phyloP scores from a whole-genome alignment of 805 yeast genomes.

The Candida tallmaniae region DNA sequence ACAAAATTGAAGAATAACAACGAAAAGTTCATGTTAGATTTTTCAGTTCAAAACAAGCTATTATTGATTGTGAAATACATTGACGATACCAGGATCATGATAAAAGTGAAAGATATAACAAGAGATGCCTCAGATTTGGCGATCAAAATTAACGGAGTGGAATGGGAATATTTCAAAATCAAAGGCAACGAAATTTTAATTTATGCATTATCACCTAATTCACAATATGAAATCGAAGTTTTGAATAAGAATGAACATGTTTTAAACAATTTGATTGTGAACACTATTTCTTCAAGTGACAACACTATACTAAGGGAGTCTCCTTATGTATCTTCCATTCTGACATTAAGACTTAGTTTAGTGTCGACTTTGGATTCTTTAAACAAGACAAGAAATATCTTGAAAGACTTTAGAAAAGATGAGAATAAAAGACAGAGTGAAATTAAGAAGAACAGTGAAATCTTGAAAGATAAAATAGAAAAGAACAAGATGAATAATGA shows the following conservation, averaged over 20 bases:
- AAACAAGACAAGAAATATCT: constrained; percentile 17
- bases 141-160: constrained; percentile 27
- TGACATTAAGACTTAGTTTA: constrained; percentile 31
- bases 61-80: constrained; percentile 16
- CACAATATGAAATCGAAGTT: constrained; percentile 35
- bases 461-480: constrained; percentile 25
- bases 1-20: constrained; percentile 22
- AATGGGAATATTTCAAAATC: constrained; percentile 27
- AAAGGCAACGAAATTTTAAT: constrained; percentile 20
- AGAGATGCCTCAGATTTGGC: constrained; percentile 8
- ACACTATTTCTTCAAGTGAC: constrained; percentile 21
- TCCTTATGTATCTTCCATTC: constrained; percentile 20
- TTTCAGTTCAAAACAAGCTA: not conserved
- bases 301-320: constrained; percentile 22
- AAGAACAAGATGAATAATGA: constrained; percentile 27
- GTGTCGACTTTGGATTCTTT: constrained; percentile 26
- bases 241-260: constrained; percentile 8
- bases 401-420: constrained; percentile 33
- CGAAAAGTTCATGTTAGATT: constrained; percentile 14
- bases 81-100: constrained; percentile 26
- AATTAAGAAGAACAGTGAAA: constrained; percentile 28
- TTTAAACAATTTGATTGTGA: constrained; percentile 23
- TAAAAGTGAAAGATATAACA: constrained; percentile 13
- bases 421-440: constrained; percentile 33
- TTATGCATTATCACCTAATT: constrained; percentile 33